These are phyloP conservation scores for Sutorius eximius DNA, from an alignment of 1,284 basidiomycete genomes.

Conservation along the genomic window DNA sequence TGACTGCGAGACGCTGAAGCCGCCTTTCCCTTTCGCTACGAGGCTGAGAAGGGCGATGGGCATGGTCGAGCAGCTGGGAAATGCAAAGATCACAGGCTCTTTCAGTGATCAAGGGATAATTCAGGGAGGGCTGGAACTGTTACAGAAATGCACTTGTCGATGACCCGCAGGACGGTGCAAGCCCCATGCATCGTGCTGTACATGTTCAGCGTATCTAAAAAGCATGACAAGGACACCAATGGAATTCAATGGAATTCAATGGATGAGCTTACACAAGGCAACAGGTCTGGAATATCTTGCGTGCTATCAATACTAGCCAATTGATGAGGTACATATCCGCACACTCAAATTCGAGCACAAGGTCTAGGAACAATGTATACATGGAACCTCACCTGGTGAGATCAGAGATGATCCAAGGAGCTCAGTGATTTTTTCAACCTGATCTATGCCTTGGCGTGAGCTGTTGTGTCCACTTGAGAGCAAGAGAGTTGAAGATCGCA, in stretches of 20 bases:
- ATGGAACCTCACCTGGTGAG: no score
- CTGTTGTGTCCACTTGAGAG: no score
- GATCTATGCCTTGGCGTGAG: no score
- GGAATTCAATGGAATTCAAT: neutral
- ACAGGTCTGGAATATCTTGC: no score
- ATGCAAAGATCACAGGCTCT: neutral
- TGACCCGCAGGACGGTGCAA: constrained; percentile 44
- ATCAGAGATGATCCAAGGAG: no score
- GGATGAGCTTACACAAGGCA: neutral
- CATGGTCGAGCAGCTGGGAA: constrained; percentile 38
- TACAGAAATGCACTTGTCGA: constrained; percentile 43
- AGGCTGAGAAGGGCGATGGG: constrained; percentile 33
- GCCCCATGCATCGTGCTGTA: constrained; percentile 45
- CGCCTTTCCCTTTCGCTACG: constrained; percentile 19
- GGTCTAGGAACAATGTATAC: no score
- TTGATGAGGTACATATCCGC: no score
- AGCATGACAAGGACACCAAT: neutral
- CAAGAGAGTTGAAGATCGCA: no score
- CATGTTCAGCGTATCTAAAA: constrained; percentile 46
- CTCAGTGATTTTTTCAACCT: no score
- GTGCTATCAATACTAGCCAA: no score
- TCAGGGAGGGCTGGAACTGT: neutral
- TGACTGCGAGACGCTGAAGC: constrained; percentile 40
- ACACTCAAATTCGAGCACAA: no score
- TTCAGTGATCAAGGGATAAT: neutral